Evolutionary conservation across 116 monocot species (phyloP), one percentile per base, ranked within the genome.

Genomic region (Thalassia testudinum): DNA sequence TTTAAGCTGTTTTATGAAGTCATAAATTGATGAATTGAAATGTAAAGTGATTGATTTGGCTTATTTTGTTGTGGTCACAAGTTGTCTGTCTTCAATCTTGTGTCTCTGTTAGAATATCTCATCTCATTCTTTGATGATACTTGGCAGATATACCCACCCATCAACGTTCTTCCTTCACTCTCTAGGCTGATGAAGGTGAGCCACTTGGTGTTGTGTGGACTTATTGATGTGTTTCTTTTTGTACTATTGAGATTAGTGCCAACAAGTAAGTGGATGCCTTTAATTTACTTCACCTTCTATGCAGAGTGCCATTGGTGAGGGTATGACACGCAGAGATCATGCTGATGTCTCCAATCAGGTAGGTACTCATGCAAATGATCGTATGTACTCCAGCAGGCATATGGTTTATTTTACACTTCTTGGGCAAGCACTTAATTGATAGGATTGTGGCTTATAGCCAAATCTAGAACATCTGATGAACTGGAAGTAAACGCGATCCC

Each of bases 251-350:
- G 30, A 34, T 34, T 10, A 34, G 10, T 34, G 30, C 3, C 10
- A 34, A 34, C 6, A 5, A 34, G 30, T 5, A 34, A 34, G 6
- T 34, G 10, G 10, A 34, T 10, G 30, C 3, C 10, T 1, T 23
- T 42, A 26, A n/a, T 61, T 52, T 49, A 20, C 30, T 34, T 34
- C 6, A 34, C 30, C 30, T 34, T 34, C 30, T 12, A 52, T 61
- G 56, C 58, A 99, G 99, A 99, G 99, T 90, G 99, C 99, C 60
- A 99, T 99, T 69, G 99, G 99, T 58, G 99, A 99, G 70, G 99
- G 99, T 20, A 99, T 99, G 99, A 99, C 99, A 34, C 90, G 99
- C 12, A 86, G 99, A 63, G 99, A 99, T 58, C 99, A 90, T 75
- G 60, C 99, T 58, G 99, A 99, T 67, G 99, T 99, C 20, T 99